These are phyloP conservation scores for Lanmaoa rubissima DNA, from an alignment of 768 basidiomycete species.

Conservation along the genomic window DNA sequence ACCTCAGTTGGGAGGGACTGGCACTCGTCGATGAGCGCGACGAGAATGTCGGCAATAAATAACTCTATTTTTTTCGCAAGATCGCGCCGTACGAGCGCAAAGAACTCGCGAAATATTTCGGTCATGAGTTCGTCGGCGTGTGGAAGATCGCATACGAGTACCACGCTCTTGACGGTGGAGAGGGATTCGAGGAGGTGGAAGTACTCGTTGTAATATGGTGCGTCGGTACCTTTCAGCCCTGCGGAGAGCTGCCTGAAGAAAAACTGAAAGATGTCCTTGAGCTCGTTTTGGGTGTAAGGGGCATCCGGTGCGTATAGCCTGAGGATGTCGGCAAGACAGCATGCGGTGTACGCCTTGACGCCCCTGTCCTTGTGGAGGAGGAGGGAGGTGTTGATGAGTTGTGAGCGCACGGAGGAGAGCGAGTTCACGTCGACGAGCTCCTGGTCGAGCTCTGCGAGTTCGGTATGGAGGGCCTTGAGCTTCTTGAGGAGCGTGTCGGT, in stretches of 20 bases:
- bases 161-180: conserved; percentile 92
- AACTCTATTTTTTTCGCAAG: conserved; percentile 80
- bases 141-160: conserved; percentile 89
- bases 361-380: conserved; percentile 94
- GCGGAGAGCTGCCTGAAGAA: conserved; percentile 83
- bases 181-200: conserved; percentile 93
- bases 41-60: conserved; percentile 86
- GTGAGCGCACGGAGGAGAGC: conserved; percentile 65
- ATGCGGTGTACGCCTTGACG: conserved; percentile 92
- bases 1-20: conserved; percentile 74
- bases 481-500: conserved; percentile 86
- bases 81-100: conserved; percentile 72
- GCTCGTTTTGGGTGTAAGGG: conserved; percentile 85
- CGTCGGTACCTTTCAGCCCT: conserved; percentile 72
- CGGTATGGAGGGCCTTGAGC: conserved; percentile 72
- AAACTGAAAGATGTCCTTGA: conserved; percentile 96
- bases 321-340: conserved; percentile 92
- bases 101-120: conserved; percentile 82
- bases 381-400: conserved; percentile 76
- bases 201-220: conserved; percentile 89
- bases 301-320: conserved; percentile 95
- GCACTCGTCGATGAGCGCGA: conserved; percentile 86
- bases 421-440: conserved; percentile 77
- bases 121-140: conserved; percentile 80
- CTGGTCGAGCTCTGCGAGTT: conserved; percentile 84